Percentiles rank a stretch among this genome's conserved stretches.
Conservation (phyloP, 345 rosid species). For the Rhodomyrtus tomentosa region DNA sequence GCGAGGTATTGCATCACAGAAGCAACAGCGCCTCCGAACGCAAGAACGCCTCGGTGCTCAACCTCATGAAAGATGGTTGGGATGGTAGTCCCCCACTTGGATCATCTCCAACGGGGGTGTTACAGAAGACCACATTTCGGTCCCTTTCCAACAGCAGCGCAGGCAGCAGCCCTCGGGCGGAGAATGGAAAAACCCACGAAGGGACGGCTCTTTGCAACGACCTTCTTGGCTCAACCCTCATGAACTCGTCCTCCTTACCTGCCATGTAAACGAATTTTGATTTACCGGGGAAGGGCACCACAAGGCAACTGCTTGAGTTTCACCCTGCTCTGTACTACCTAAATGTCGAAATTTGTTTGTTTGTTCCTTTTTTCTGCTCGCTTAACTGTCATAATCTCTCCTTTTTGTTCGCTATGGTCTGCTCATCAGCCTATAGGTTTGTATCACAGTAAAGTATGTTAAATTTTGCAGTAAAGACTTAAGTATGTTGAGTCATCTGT, state of each 20-base stretch:
- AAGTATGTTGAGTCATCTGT: background rate
- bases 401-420: background rate
- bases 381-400: background rate
- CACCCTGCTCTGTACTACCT: background rate
- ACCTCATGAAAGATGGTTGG: conserved; percentile 46
- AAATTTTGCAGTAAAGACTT: background rate
- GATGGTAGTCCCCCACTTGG: conserved; percentile 33
- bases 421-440: background rate
- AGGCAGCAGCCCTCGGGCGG: conserved; percentile 62
- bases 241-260: conserved; percentile 17
- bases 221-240: conserved; percentile 15
- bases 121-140: conserved; percentile 55
- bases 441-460: background rate
- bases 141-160: conserved; percentile 80
- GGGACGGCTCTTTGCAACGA: conserved; percentile 18
- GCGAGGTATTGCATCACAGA: conserved; percentile 48
- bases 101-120: conserved; percentile 75
- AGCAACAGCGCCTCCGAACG: conserved; percentile 16
- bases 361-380: background rate
- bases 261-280: background rate
- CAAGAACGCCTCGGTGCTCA: conserved; percentile 32
- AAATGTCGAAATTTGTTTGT: background rate
- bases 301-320: background rate
- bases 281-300: background rate
- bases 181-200: conserved; percentile 18